Evolutionary conservation across 83 land plant species (phyloP), one percentile per base, ranked within the genome.

Genomic region (Diphasiastrum complanatum): DNA sequence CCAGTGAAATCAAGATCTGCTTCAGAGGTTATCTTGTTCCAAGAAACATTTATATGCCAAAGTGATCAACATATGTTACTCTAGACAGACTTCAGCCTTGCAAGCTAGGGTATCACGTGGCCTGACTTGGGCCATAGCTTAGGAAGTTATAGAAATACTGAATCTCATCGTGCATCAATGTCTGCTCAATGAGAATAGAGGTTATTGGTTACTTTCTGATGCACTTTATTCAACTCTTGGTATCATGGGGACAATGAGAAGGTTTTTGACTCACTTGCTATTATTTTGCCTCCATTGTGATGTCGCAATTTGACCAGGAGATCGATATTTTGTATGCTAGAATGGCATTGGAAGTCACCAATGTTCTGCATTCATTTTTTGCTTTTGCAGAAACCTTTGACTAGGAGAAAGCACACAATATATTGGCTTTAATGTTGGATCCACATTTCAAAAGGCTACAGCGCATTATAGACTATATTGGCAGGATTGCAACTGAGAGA

Each of bases 381-480:
- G 43, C 38, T 20, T 61, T 61, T 47, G 47, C 50, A 27, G 50
- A 26, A 41, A 27, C 64, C 3, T 61, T 41, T 25, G 26, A 26
- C 22, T 3, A 28, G 49, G 47, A 40, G 38, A 45, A 61, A 14
- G 64, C 50, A 5, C 64, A 61, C 38, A 43, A 41, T 4, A 61
- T 61, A 50, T 34, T 61, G 50, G 50, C 50, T 19, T 61, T 61
- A 23, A 61, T 61, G 64, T 18, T 61, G 5, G 64, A 61, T 19
- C 50, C 64, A 41, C 38, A 50, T 2, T 61, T 41, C 26, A 61
- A 61, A 34, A 50, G 64, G 36, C 20, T 61, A 32, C 28, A 47
- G 16, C 38, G 45, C 30, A 28, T 61, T 31, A 61, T 41, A 50
- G 50, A 61, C 38, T 43, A 61, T 16, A 34, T 61, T 8, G 64